A percentile compares a stretch with the other conserved stretches of the same genome.
Evolutionary conservation across 257 asterid genomes (phyloP).

Genomic region (Cinchona pubescens): DNA sequence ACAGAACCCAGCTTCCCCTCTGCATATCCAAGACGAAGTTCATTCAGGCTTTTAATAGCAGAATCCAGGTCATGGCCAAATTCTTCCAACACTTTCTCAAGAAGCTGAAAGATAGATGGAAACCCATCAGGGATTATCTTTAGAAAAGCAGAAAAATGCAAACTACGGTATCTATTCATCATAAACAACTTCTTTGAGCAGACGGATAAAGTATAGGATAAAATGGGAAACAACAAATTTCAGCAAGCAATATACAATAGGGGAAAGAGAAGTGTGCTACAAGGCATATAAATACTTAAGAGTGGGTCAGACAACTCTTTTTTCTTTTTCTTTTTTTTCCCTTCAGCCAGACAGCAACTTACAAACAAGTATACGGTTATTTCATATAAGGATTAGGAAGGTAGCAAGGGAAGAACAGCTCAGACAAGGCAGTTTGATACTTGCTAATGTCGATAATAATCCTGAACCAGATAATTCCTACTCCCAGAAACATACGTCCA

Average conservation of each 20-base stretch:
- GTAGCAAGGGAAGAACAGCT: not conserved
- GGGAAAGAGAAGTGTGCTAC: not conserved
- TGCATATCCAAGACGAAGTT: constrained; percentile 36
- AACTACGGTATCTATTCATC: not conserved
- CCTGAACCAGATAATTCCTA: not conserved
- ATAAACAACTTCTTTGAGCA: not conserved
- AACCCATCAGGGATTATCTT: constrained; percentile 12
- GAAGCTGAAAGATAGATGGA: constrained; percentile 42
- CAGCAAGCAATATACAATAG: not conserved
- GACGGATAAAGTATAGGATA: not conserved
- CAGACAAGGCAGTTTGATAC: not conserved
- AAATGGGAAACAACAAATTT: not conserved
- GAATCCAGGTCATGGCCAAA: constrained; percentile 51
- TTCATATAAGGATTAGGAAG: not conserved
- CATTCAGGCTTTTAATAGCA: constrained; percentile 51
- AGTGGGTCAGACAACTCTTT: not conserved
- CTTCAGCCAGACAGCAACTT: not conserved
- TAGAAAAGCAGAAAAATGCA: not conserved
- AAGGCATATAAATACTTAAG: not conserved
- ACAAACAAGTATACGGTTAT: not conserved
- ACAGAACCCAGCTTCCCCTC: constrained; percentile 33
- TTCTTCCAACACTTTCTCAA: constrained; percentile 56
- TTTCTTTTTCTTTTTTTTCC: no score
- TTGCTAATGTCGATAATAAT: not conserved
- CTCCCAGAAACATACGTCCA: not conserved